These are phyloP conservation scores for Massarina eburnea DNA, from an alignment of 2,329 filamentous ascomycete genomes.

Conservation along the genomic window DNA sequence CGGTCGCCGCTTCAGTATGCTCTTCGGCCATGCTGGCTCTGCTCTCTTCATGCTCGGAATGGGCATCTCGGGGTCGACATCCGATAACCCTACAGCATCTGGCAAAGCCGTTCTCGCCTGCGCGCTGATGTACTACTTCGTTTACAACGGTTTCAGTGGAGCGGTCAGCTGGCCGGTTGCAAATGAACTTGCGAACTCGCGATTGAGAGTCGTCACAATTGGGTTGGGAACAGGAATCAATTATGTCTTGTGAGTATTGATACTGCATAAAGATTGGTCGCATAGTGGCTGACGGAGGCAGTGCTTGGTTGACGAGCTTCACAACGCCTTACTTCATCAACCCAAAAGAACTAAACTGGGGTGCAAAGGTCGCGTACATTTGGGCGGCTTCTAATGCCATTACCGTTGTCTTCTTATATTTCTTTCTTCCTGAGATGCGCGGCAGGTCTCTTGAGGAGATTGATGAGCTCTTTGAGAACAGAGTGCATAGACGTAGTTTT, in stretches of 20 bases:
- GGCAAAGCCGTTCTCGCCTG: conserved; percentile 11
- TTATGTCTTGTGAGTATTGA: conserved; percentile 7
- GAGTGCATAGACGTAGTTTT: conserved; percentile 14
- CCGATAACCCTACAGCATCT: background rate
- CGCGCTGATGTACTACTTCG: conserved; percentile 17
- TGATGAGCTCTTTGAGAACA: conserved; percentile 16
- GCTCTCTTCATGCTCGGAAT: conserved; percentile 11
- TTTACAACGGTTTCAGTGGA: conserved; percentile 33
- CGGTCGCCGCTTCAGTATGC: conserved; percentile 9
- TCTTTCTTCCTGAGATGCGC: conserved; percentile 58
- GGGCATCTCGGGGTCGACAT: conserved; percentile 7
- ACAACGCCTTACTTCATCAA: conserved; percentile 41
- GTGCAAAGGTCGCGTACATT: conserved; percentile 12
- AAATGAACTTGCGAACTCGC: conserved; percentile 20
- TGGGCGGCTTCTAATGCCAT: conserved; percentile 30
- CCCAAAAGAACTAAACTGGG: conserved; percentile 34
- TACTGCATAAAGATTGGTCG: background rate
- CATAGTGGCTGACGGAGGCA: background rate
- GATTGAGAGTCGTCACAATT: conserved; percentile 31
- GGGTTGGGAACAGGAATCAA: conserved; percentile 7
- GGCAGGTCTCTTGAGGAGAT: conserved; percentile 16
- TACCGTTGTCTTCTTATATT: conserved; percentile 58
- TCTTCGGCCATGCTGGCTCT: conserved; percentile 5
- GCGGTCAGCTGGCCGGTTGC: conserved; percentile 31
- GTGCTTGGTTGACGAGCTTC: conserved; percentile 33